Evolutionary conservation across 768 basidiomycete genomes (phyloP).

Genomic region (Gymnopilus dilepis): DNA sequence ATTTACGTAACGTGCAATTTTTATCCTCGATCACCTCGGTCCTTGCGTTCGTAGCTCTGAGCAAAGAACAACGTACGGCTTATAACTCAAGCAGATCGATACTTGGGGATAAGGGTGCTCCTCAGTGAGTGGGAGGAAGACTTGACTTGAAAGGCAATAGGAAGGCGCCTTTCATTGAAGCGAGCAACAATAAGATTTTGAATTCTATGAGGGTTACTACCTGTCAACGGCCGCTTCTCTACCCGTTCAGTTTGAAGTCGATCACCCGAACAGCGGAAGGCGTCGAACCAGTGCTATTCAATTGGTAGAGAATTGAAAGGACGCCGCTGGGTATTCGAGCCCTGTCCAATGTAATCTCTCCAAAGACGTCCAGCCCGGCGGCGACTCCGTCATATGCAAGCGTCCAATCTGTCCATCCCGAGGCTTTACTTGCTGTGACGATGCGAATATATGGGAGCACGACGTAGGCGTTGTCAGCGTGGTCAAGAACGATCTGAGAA

Average conservation of each 20-base stretch:
- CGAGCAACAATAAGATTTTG: not conserved
- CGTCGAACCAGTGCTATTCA: conserved; percentile 45
- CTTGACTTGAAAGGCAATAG: too few relatives aligned
- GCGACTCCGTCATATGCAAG: conserved; percentile 47
- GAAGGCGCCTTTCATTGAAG: not conserved
- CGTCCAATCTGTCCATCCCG: conserved; percentile 53
- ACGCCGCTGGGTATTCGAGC: conserved; percentile 42
- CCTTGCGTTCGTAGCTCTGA: not conserved
- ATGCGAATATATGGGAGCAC: conserved; percentile 48
- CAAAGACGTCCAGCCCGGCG: conserved; percentile 46
- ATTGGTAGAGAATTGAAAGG: conserved; percentile 49
- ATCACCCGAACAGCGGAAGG: conserved; percentile 47
- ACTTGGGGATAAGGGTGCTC: too few relatives aligned
- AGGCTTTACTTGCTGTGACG: conserved; percentile 48
- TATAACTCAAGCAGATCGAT: not conserved
- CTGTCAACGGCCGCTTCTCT: not conserved
- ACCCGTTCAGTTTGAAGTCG: conserved; percentile 47
- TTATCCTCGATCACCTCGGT: not conserved
- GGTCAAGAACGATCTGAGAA: conserved; percentile 50
- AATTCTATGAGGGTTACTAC: not conserved
- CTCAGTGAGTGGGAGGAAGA: too few relatives aligned
- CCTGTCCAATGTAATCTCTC: conserved; percentile 51
- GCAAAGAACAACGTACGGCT: not conserved
- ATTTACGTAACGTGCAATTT: conserved; percentile 2
- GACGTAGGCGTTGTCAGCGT: conserved; percentile 48